These are phyloP conservation scores for Colletotrichum orbiculare DNA, from an alignment of 2,329 filamentous ascomycete species.

Conservation along the genomic window DNA sequence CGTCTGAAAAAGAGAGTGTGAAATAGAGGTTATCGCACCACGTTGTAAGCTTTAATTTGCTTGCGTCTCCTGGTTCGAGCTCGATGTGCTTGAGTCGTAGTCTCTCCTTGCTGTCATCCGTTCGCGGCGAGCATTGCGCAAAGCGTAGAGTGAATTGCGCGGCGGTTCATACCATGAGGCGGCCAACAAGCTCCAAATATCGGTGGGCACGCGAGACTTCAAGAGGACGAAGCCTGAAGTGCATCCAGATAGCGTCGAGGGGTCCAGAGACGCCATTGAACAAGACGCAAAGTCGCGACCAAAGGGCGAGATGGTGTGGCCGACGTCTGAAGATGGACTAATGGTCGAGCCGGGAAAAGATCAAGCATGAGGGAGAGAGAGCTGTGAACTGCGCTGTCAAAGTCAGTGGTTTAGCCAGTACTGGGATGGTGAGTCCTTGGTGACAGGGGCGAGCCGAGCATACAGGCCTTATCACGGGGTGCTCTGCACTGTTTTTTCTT, in stretches of 20 bases:
- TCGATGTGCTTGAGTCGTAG: conserved; percentile 8
- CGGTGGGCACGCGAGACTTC: not conserved
- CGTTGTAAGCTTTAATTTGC: conserved; percentile 7
- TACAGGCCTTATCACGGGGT: conserved; percentile 19
- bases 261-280: conserved; percentile 15
- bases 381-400: not conserved
- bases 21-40: conserved; percentile 22
- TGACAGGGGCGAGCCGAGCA: conserved; percentile 9
- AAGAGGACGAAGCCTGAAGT: not conserved
- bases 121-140: no score
- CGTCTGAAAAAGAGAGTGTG: conserved; percentile 4
- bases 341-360: no score
- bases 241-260: conserved; percentile 6
- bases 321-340: no score
- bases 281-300: conserved; percentile 1
- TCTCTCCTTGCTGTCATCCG: not conserved
- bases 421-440: not conserved
- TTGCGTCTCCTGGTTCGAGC: conserved; percentile 1
- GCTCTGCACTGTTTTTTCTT: not conserved
- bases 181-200: conserved; percentile 5
- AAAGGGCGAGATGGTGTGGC: conserved; percentile 17
- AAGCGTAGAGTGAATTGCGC: no score
- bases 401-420: not conserved
- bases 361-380: not conserved
- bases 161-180: not conserved